Percentiles rank a stretch among this genome's conserved stretches.
These are phyloP conservation scores for Cunninghamia lanceolata DNA, from an alignment of 75 land plant genomes.

Conservation along the genomic window DNA sequence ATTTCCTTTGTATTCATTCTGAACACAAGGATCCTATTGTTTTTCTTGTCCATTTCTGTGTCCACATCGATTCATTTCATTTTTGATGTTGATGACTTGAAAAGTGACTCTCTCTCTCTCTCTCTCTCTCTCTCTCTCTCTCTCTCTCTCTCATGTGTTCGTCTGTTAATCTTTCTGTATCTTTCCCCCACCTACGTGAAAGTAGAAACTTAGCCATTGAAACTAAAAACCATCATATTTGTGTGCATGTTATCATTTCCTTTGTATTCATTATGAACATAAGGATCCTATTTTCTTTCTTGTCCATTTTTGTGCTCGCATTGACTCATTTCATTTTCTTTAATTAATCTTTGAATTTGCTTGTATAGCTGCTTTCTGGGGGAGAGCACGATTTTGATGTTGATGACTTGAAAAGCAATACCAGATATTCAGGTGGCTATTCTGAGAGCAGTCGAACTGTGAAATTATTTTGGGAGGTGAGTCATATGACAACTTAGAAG, in stretches of 20 bases:
- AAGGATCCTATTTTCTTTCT: not conserved
- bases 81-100: too few relatives aligned
- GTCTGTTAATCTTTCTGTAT: not conserved
- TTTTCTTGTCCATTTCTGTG: constrained; percentile 4
- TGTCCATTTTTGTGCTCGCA: not conserved
- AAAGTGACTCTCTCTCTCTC: too few relatives aligned
- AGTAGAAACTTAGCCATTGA: not conserved
- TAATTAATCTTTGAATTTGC: constrained; percentile 3
- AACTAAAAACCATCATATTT: not conserved
- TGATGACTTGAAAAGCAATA: constrained; percentile 71
- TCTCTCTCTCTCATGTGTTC: too few relatives aligned
- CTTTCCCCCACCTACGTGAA: not conserved
- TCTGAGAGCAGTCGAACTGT: constrained; percentile 82
- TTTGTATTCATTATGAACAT: not conserved
- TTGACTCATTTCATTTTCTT: not conserved
- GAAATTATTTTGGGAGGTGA: constrained; percentile 95
- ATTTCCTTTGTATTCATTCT: not conserved
- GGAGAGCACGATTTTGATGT: constrained; percentile 92
- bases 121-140: too few relatives aligned
- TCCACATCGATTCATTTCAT: not conserved
- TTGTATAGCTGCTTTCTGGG: constrained; percentile 86
- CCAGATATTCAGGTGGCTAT: constrained; percentile 90
- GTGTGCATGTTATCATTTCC: not conserved
- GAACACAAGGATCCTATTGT: not conserved
- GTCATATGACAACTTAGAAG: constrained; percentile 5